Conservation (phyloP, 1,139 yeast species). For the Kazachstania sp. region DNA sequence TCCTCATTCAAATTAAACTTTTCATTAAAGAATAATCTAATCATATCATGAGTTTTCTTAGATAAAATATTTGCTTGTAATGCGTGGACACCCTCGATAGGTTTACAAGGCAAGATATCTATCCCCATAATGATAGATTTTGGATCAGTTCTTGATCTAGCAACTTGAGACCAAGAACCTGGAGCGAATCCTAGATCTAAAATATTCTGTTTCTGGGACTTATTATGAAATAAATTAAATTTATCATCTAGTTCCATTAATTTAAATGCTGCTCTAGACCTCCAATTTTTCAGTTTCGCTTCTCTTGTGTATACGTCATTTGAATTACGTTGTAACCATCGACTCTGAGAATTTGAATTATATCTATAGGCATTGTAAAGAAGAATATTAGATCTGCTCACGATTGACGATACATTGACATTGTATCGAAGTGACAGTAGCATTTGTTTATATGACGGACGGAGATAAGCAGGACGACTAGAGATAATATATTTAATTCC, state of each 20-base stretch:
- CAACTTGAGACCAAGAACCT: slow-evolving; percentile 90
- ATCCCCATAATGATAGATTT: slow-evolving; percentile 73
- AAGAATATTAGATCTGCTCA: too few relatives aligned
- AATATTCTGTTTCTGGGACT: slow-evolving; percentile 38
- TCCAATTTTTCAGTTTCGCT: slow-evolving; percentile 54
- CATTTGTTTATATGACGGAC: too few relatives aligned
- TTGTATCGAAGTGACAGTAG: too few relatives aligned
- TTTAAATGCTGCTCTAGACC: slow-evolving; percentile 89
- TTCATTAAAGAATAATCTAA: slow-evolving; percentile 49
- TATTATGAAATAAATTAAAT: slow-evolving; percentile 48
- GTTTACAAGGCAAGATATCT: slow-evolving; percentile 68
- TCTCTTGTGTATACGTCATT: slow-evolving; percentile 56
- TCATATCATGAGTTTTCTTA: slow-evolving; percentile 51
- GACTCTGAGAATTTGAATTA: slow-evolving; percentile 8
- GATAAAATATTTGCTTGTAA: slow-evolving; percentile 83
- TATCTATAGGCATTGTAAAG: neutral
- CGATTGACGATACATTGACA: too few relatives aligned
- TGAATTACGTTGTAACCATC: slow-evolving; percentile 69
- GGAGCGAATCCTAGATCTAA: slow-evolving; percentile 93
- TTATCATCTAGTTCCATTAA: slow-evolving; percentile 60
- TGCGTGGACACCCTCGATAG: slow-evolving; percentile 71
- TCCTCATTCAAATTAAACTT: slow-evolving; percentile 20
- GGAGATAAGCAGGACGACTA: too few relatives aligned
- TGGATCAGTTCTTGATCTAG: slow-evolving; percentile 48
- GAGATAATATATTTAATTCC: too few relatives aligned